These are phyloP conservation scores for Sporobolomyces pararoseus DNA, from an alignment of 768 basidiomycete genomes.

Conservation along the genomic window DNA sequence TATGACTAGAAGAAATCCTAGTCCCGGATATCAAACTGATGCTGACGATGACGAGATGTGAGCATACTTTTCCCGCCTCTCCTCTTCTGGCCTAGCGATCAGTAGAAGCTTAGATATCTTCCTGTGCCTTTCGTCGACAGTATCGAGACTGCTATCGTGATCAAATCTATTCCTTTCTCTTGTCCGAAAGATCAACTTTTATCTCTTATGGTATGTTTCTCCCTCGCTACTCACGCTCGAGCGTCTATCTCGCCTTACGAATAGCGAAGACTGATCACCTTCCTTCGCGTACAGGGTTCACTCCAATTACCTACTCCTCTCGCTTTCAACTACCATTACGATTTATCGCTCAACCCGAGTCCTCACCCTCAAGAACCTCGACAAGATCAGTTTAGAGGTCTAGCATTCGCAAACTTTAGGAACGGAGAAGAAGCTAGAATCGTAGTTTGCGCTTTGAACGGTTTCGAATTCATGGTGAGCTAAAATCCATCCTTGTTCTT, in stretches of 20 bases:
- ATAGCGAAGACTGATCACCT: too few species aligned
- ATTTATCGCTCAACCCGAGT: slow-evolving; percentile 16
- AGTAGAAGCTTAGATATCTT: neutral
- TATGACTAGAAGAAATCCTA: neutral
- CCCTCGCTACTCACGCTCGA: neutral
- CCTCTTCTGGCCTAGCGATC: neutral
- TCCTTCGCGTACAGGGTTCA: slow-evolving; percentile 20
- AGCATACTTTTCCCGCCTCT: neutral
- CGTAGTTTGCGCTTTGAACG: slow-evolving; percentile 91
- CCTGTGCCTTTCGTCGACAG: neutral
- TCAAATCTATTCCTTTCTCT: slow-evolving; percentile 99
- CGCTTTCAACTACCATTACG: slow-evolving; percentile 91
- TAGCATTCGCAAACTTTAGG: slow-evolving; percentile 98
- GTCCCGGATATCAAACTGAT: neutral
- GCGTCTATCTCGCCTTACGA: neutral
- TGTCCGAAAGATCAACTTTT: slow-evolving; percentile 94
- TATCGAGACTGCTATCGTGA: slow-evolving; percentile 98
- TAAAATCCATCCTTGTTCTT: too few species aligned
- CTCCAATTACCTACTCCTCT: slow-evolving; percentile 92
- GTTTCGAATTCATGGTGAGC: slow-evolving; percentile 73
- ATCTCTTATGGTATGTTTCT: slow-evolving; percentile 76
- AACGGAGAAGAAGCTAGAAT: slow-evolving; percentile 86
- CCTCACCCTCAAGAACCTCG: slow-evolving; percentile 5
- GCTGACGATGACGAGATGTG: slow-evolving; percentile 7
- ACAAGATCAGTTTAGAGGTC: slow-evolving; percentile 66